Conservation (phyloP, 768 basidiomycete species). For the Leccinum ochraceum region DNA sequence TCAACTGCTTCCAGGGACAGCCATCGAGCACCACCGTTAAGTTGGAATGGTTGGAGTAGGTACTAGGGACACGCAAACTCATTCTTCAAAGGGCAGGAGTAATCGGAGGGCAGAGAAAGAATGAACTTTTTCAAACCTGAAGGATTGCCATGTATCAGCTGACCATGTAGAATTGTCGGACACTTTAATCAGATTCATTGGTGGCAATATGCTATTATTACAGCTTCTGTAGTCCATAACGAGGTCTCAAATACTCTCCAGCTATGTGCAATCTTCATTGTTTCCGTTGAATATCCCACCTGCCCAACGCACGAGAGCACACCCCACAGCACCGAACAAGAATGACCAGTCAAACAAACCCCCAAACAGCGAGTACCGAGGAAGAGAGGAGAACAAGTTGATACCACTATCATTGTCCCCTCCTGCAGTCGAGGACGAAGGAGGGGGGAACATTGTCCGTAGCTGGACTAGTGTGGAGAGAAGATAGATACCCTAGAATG, state of each 20-base stretch:
- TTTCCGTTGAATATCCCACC: conserved; percentile 34
- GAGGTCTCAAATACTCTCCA: neutral
- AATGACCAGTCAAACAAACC: conserved; percentile 75
- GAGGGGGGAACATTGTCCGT: conserved; percentile 74
- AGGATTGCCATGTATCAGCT: neutral
- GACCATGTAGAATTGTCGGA: neutral
- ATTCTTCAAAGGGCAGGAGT: too few relatives aligned
- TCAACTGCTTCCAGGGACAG: too few relatives aligned
- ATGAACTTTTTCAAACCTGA: neutral
- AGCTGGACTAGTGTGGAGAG: conserved; percentile 82
- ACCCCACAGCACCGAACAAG: conserved; percentile 54
- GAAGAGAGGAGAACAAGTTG: conserved; percentile 73
- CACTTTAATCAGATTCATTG: neutral
- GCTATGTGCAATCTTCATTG: conserved; percentile 16
- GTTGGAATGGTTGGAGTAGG: too few relatives aligned
- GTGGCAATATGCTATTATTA: neutral
- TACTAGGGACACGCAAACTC: too few relatives aligned
- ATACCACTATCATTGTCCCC: conserved; percentile 16
- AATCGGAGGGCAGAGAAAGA: neutral
- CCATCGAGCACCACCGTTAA: too few relatives aligned
- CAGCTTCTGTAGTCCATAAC: conserved; percentile 1
- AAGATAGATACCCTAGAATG: conserved; percentile 72
- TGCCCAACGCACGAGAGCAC: conserved; percentile 55
- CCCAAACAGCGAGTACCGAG: conserved; percentile 72
- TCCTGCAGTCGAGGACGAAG: conserved; percentile 16